Conservation (phyloP, 176 grass and related monocot genomes). For the Carex pumila region DNA sequence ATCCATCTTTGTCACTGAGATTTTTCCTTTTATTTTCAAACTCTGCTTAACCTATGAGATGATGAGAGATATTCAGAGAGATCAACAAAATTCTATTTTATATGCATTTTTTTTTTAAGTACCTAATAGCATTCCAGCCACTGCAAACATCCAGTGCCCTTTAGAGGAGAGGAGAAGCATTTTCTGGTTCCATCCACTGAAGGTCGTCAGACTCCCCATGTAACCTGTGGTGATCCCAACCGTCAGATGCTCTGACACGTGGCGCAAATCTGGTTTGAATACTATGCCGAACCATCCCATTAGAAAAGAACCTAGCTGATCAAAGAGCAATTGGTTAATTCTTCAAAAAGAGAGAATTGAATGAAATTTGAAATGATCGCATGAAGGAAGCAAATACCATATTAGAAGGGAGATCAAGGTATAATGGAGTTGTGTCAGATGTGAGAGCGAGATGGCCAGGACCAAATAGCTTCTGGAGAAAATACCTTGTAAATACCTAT, state of each 20-base stretch:
- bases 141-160: conserved; percentile 63
- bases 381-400: conserved; percentile 40
- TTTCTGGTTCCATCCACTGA: conserved; percentile 98
- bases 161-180: conserved; percentile 74
- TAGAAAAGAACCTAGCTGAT: conserved; percentile 89
- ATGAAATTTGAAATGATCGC: not conserved
- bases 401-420: conserved; percentile 92
- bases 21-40: not conserved
- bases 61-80: not conserved
- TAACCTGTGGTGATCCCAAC: conserved; percentile 77
- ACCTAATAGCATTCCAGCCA: conserved; percentile 81
- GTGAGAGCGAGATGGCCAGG: conserved; percentile 55
- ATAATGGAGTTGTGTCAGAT: conserved; percentile 58
- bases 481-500: conserved; percentile 86
- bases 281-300: conserved; percentile 98
- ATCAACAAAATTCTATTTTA: not conserved
- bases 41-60: not conserved
- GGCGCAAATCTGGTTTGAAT: conserved; percentile 71
- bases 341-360: not conserved
- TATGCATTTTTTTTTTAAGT: not conserved
- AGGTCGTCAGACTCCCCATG: conserved; percentile 91
- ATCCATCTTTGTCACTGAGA: not conserved
- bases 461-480: conserved; percentile 84
- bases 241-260: conserved; percentile 72
- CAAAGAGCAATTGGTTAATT: not conserved